Evolutionary conservation across 495 filamentous ascomycete genomes (phyloP), one percentile per base, ranked within the genome.

Genomic region (Annulohypoxylon maeteangense): DNA sequence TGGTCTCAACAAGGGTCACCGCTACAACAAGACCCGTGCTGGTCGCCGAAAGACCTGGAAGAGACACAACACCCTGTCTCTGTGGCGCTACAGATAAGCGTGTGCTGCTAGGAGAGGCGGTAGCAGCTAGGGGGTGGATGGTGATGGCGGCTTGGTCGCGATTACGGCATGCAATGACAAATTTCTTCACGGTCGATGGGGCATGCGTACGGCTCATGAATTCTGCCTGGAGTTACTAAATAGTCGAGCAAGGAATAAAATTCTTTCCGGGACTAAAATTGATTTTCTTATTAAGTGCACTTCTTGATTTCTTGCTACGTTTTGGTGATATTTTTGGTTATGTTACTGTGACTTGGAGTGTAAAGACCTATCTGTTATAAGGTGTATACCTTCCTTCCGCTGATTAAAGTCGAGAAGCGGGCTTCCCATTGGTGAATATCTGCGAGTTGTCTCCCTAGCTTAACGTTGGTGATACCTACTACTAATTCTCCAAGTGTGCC

Each of bases 31-130:
- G 88, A 99, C 96, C 80, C 87, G 84, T 72, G 88, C 93, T 76
- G 95, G 95, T 75, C 89, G 95, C 78, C 91, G 96, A 86, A 97
- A 98, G 92, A 98, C 94, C 81, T 99, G 95, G 95, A 97, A 97
- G 92, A 88, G 91, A 82, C 94, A 95, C 90, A 98, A 98, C 91
- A 99, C 95, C 82, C 89, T 95, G 81, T 93, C 89, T 81, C 91
- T 95, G 81, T 97, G 93, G 92, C 86, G 93, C 78, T 97, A 95
- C 85, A 80, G 86, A 80, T 88, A 84, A 83, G 77, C 74, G 80
- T 62, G 44, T 71, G 61, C 40, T 44, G 40, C 72, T 63, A 63
- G 64, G 54, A 40, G 67, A 67, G 16, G 51, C 34, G 25, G 65
- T 18, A 12, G 51, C 36, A 29, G 56, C 23, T 73, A 69, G 48